Conservation (phyloP, 495 filamentous ascomycete genomes). For the Trichocladium uniseriatum region DNA sequence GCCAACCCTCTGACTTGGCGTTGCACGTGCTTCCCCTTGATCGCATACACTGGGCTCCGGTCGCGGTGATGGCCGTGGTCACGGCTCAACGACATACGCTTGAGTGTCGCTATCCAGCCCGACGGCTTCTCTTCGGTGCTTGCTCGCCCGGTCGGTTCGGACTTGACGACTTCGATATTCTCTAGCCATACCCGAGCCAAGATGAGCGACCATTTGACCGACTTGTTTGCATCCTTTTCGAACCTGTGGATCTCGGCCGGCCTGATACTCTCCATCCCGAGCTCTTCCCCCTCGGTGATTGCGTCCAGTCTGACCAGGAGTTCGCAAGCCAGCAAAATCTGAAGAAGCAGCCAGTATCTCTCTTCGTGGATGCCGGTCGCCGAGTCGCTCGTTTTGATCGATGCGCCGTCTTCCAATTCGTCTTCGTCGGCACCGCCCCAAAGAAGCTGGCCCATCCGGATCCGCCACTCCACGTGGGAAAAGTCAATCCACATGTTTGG, state of each 20-base stretch:
- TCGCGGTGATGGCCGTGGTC: conserved; percentile 27
- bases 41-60: conserved; percentile 31
- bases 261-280: conserved; percentile 40
- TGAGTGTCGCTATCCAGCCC: conserved; percentile 45
- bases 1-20: conserved; percentile 47
- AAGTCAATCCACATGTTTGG: conserved; percentile 68
- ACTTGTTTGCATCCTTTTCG: conserved; percentile 52
- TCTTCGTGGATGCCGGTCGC: conserved; percentile 39
- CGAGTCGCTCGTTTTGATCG: conserved; percentile 30
- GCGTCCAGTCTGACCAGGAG: conserved; percentile 66
- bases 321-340: conserved; percentile 69
- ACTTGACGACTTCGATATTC: conserved; percentile 49
- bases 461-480: conserved; percentile 68
- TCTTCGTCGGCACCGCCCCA: conserved; percentile 56
- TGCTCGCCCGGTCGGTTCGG: conserved; percentile 30
- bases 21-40: conserved; percentile 36
- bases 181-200: conserved; percentile 68
- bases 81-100: conserved; percentile 39
- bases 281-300: conserved; percentile 51
- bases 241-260: conserved; percentile 54
- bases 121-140: conserved; percentile 24
- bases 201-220: conserved; percentile 72
- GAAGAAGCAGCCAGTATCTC: conserved; percentile 70
- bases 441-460: conserved; percentile 69
- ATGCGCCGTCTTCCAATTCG: conserved; percentile 39